Base-by-base conservation (phyloP, 805 yeast genomes). In the Scheffersomyces spartinae region DNA sequence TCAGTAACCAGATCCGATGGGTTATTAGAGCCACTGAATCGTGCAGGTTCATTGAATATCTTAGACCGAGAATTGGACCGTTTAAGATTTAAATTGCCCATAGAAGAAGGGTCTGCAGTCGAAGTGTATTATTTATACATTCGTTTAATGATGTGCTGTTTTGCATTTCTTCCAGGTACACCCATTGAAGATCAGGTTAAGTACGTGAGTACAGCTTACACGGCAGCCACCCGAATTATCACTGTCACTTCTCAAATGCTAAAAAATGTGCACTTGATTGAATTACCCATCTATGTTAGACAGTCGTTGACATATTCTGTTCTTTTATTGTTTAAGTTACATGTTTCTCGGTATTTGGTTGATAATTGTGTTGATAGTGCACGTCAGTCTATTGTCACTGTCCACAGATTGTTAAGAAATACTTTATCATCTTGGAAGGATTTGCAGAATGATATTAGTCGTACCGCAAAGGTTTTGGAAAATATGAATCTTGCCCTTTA, bases 391-490 rank as follows among this genome's bases (percentile, higher is more conserved):
- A 81, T 86, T 40, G 95, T 86, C 9, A 86, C 95, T 0, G 93
- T 84, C 3, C 95, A 86, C 49, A 63, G 95, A 45, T 55, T 85
- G 23, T 82, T 73, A 47, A 65, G 95, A 50, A 86, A 86, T 44
- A 85, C 88, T 50, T 60, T 84, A 19, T 76, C 91, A 3, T 86
- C 94, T 5, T 86, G 96, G 96, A 76, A 81, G 35, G 80, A 78
- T 25, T 80, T 85, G 20, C 83, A 83, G 33, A 85, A 83, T 52
- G 96, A 86, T 51, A 79, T 86, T 17, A 77, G 93, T 2, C 65
- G 96, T 47, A 81, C 93, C 1, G 95, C 96, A 2, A 83, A 82
- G 35, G 88, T 85, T 6, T 61, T 86, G 39, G 96, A 86, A 40
- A 83, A 84, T 43, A 62, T 86, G 41, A 86, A 86, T 46, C 78